Evolutionary conservation across 371 early-diverging fungal genomes (phyloP), one percentile per base, ranked within the genome.

Genomic region (Lichtheimia ramosa): DNA sequence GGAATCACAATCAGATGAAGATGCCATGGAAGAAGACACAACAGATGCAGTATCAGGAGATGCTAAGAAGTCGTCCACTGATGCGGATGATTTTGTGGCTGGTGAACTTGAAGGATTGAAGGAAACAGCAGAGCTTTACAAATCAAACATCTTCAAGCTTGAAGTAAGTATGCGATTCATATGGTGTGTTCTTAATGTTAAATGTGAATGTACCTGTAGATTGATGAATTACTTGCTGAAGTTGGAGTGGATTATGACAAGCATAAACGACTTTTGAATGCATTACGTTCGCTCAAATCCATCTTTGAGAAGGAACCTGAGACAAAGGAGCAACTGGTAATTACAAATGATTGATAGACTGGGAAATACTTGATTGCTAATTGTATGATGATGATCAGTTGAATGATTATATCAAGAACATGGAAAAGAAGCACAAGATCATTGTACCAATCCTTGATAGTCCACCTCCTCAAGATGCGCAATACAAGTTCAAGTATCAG

Each of bases 101-200:
- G 92, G 91, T n/a, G 97, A 97, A 74, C 83, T 96, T 27, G 91
- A 90, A 65, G 87, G 85, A 41, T 71, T 95, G 52, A 89, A 87
- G 68, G 91, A 94, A 51, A 89, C 92, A 0, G 80, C 89, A 3
- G 89, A 92, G 54, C 74, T 95, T 48, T 94, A 88, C 79, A 93
- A 93, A 59, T 92, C 94, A 23, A 96, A 96, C 70, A 82, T 97
- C 49, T 95, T 96, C 79, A 92, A 91, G 69, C 74, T 96, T 50
- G 93, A 96, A 85, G 82, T 80, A 68, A 39, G 28, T 6, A 14
- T 39, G 25, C 18, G 34, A 8, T 34, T 8, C 34, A 10, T 34
- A n/a, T 25, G 15, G 12, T 41, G 51, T 34, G 8, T 49, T 6
- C 28, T 49, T 10, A n/a, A 23, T 58, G 20, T 46, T 48, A 48